These are phyloP conservation scores for Saururus chinensis DNA, from an alignment of 164 flowering plant genomes.

Conservation along the genomic window DNA sequence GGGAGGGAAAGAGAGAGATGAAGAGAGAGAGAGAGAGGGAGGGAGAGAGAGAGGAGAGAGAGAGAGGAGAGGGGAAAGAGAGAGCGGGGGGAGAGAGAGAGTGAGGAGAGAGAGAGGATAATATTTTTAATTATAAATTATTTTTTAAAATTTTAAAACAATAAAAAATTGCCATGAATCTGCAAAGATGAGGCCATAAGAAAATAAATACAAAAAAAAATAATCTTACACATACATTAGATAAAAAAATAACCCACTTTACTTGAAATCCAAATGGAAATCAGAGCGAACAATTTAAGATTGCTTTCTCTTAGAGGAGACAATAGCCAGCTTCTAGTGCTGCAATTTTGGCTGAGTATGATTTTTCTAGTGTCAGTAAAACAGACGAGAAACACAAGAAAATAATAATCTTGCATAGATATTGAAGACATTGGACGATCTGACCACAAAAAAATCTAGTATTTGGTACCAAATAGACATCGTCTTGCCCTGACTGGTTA, in stretches of 20 bases:
- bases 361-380: background rate
- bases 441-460: background rate
- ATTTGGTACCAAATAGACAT: too few relatives aligned
- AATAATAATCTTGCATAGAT: background rate
- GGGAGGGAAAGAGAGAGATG: too few relatives aligned
- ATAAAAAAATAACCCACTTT: background rate
- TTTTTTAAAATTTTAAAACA: too few relatives aligned
- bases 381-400: background rate
- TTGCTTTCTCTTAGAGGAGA: slow-evolving; percentile 53
- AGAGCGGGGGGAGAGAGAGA: too few relatives aligned
- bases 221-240: background rate
- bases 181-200: slow-evolving; percentile 6
- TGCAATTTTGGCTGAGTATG: slow-evolving; percentile 11
- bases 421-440: background rate
- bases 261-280: slow-evolving; percentile 13
- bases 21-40: too few relatives aligned
- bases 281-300: slow-evolving; percentile 66
- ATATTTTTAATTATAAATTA: too few relatives aligned
- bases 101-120: too few relatives aligned
- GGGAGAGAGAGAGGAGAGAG: too few relatives aligned
- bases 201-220: background rate
- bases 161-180: slow-evolving; percentile 61
- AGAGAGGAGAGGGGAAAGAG: too few relatives aligned
- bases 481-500: too few relatives aligned
- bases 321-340: slow-evolving; percentile 40